Evolutionary conservation across 768 basidiomycete genomes (phyloP).

Genomic region (Boletus edulis): DNA sequence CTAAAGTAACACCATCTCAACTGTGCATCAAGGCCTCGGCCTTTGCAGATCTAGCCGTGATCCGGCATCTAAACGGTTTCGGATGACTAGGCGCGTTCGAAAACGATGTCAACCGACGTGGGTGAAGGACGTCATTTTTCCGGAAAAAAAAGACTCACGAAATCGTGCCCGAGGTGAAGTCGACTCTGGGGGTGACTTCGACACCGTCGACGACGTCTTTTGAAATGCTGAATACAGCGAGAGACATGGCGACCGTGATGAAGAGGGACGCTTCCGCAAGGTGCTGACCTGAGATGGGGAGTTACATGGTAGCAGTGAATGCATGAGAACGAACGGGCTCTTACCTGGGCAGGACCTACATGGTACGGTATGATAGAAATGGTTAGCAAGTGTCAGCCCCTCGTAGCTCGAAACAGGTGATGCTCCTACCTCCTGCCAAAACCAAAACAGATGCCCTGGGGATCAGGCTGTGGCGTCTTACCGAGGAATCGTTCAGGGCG

Average conservation of each 20-base stretch:
- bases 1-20: neutral
- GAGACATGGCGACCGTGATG: slow-evolving; percentile 32
- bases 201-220: slow-evolving; percentile 41
- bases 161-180: slow-evolving; percentile 40
- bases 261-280: slow-evolving; percentile 31
- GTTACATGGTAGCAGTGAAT: too few relatives aligned
- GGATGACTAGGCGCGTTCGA: slow-evolving; percentile 36
- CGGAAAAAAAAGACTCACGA: slow-evolving; percentile 32
- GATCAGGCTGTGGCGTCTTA: slow-evolving; percentile 16
- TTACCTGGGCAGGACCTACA: slow-evolving; percentile 22
- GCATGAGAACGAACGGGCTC: neutral
- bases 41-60: slow-evolving; percentile 50
- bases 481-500: slow-evolving; percentile 36
- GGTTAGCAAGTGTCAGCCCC: too few relatives aligned
- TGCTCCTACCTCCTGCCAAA: slow-evolving; percentile 28
- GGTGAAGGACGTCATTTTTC: too few relatives aligned
- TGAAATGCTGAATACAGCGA: slow-evolving; percentile 47
- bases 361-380: neutral
- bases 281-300: slow-evolving; percentile 19
- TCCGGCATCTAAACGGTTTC: slow-evolving; percentile 53
- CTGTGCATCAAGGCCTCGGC: slow-evolving; percentile 21
- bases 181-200: slow-evolving; percentile 43
- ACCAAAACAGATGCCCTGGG: slow-evolving; percentile 21
- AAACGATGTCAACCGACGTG: neutral
- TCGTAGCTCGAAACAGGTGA: too few relatives aligned